Conservation (phyloP, 2,329 filamentous ascomycete genomes). For the Canariomyces notabilis region DNA sequence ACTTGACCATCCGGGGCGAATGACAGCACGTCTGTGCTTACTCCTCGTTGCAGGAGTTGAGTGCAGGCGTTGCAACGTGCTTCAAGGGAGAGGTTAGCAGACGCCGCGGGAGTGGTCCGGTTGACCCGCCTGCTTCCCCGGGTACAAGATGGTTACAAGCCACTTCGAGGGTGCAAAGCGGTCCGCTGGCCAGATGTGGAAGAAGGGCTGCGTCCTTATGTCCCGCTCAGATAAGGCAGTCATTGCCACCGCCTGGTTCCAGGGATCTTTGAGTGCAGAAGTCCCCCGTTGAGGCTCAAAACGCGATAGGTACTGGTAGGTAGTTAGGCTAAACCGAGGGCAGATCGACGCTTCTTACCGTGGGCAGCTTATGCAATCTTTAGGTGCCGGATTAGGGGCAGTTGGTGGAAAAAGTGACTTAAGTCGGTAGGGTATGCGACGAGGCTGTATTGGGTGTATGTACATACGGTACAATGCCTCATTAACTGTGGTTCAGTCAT, state of each 20-base stretch:
- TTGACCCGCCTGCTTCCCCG: neutral
- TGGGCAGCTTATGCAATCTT: no score
- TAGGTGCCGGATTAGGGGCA: no score
- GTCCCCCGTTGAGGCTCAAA: neutral
- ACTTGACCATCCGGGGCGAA: constrained; percentile 2
- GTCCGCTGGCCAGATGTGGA: no score
- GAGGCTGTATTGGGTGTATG: no score
- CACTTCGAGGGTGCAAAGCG: neutral
- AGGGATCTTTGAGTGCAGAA: neutral
- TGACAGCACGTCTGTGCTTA: neutral
- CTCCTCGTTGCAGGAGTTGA: neutral
- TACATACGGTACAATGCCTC: no score
- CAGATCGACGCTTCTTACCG: neutral
- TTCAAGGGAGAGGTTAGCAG: no score
- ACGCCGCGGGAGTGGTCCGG: neutral
- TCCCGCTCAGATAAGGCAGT: no score
- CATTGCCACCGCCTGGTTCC: no score
- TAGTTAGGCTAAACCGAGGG: no score
- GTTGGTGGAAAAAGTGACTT: neutral
- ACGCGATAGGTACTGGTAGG: neutral
- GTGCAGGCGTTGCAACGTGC: neutral
- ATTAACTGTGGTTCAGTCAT: no score
- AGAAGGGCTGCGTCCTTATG: no score
- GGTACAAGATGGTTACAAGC: neutral
- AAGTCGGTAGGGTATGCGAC: no score